Evolutionary conservation across 306 rosid genomes (phyloP).

Genomic region (Fragaria nilgerrensis): DNA sequence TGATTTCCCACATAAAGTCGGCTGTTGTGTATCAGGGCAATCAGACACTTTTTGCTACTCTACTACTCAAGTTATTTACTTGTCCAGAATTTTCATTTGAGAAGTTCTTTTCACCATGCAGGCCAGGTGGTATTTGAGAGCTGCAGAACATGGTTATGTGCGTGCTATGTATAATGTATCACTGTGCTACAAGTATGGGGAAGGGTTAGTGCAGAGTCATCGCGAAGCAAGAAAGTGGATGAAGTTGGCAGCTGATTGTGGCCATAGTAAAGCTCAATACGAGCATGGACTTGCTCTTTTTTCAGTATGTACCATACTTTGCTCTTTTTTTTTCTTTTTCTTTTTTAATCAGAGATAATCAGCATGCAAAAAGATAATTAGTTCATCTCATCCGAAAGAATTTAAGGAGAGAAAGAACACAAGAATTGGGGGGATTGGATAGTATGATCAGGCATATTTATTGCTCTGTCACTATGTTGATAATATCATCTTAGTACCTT

Average conservation of each 20-base stretch:
- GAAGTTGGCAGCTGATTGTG: conserved; percentile 89
- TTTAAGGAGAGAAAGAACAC: not conserved
- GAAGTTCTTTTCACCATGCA: conserved; percentile 30
- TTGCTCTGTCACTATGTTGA: not conserved
- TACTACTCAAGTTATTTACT: not conserved
- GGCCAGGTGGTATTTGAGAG: conserved; percentile 87
- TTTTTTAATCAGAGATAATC: not conserved
- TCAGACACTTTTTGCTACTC: not conserved
- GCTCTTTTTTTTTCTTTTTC: not conserved
- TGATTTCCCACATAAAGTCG: not conserved
- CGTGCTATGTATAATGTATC: conserved; percentile 91
- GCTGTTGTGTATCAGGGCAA: not conserved
- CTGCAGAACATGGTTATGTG: conserved; percentile 80
- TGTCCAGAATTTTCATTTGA: conserved; percentile 4
- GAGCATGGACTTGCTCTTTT: conserved; percentile 81
- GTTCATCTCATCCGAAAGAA: not conserved
- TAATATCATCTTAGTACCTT: not conserved
- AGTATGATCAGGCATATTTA: not conserved
- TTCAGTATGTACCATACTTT: conserved; percentile 49
- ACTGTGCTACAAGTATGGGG: conserved; percentile 72
- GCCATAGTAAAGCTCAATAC: conserved; percentile 81
- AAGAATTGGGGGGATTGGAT: not conserved
- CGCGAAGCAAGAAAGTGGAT: conserved; percentile 75
- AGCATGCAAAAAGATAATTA: not conserved
- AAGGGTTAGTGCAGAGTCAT: conserved; percentile 60